These are phyloP conservation scores for Arabidopsis hybrid DNA, from an alignment of 441 rosid genomes.

Conservation along the genomic window DNA sequence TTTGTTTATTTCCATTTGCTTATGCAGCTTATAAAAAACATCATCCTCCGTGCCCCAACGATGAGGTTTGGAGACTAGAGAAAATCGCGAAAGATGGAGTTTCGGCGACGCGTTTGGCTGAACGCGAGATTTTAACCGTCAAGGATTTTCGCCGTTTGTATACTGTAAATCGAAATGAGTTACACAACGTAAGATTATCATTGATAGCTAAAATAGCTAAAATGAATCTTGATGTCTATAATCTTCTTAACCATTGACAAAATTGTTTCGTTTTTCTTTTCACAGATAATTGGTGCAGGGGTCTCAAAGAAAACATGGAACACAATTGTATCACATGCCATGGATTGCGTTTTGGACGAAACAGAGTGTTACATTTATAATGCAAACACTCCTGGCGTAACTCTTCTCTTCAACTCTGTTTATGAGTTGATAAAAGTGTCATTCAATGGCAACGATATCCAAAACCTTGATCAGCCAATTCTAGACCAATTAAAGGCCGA, in stretches of 20 bases:
- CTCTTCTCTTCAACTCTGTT: constrained; percentile 66
- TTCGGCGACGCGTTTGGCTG: constrained; percentile 49
- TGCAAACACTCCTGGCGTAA: constrained; percentile 33
- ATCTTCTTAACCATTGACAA: neutral
- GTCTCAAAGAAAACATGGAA: constrained; percentile 63
- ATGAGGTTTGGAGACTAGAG: constrained; percentile 81
- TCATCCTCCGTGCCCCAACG: constrained; percentile 64
- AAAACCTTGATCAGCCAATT: constrained; percentile 43
- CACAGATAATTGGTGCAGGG: constrained; percentile 57
- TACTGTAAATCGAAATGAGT: constrained; percentile 43
- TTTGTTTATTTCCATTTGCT: neutral
- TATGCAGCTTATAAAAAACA: constrained; percentile 77
- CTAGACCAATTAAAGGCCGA: constrained; percentile 53
- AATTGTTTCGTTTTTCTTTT: constrained; percentile 17
- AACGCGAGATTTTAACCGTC: constrained; percentile 44
- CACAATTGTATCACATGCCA: constrained; percentile 64
- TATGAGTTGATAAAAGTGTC: constrained; percentile 55
- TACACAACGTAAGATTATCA: constrained; percentile 57
- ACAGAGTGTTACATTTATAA: constrained; percentile 51
- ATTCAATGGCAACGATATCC: constrained; percentile 46
- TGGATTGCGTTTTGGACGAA: constrained; percentile 56
- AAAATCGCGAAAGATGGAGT: constrained; percentile 75
- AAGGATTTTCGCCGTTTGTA: constrained; percentile 57
- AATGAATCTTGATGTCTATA: neutral
- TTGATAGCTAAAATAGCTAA: neutral